Conservation (phyloP, 768 basidiomycete genomes). For the Russula sp. region DNA sequence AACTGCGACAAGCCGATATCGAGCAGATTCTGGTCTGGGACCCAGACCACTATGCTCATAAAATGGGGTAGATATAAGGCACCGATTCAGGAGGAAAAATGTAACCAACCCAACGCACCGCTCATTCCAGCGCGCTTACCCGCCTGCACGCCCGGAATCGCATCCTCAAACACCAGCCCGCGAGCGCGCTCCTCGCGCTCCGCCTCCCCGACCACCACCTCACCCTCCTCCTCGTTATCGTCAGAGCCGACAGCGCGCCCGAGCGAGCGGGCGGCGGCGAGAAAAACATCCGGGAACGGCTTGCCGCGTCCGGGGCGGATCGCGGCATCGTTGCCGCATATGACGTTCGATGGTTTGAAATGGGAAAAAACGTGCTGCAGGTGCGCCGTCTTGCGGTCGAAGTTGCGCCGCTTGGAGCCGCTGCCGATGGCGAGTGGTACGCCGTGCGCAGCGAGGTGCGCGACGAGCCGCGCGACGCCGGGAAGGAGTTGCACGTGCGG, state of each 20-base stretch:
- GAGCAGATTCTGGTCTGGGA: slow-evolving; percentile 67
- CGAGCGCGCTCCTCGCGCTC: slow-evolving; percentile 44
- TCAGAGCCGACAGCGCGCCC: slow-evolving; percentile 50
- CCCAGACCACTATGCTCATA: slow-evolving; percentile 61
- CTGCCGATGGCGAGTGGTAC: slow-evolving; percentile 82
- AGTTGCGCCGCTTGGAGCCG: slow-evolving; percentile 59
- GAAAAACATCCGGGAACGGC: slow-evolving; percentile 75
- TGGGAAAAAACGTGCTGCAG: slow-evolving; percentile 48
- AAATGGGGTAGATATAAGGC: too few relatives aligned
- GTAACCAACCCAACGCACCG: slow-evolving; percentile 41
- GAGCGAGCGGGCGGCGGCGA: slow-evolving; percentile 57
- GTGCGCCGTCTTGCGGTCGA: slow-evolving; percentile 58
- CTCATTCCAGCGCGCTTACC: slow-evolving; percentile 83
- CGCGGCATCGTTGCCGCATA: slow-evolving; percentile 64
- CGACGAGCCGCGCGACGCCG: slow-evolving; percentile 60
- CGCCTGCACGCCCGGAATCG: slow-evolving; percentile 66
- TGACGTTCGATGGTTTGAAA: slow-evolving; percentile 50
- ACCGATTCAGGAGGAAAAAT: neutral
- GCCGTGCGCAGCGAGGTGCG: slow-evolving; percentile 56
- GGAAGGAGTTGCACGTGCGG: slow-evolving; percentile 63
- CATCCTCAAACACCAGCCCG: slow-evolving; percentile 82
- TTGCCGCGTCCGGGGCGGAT: slow-evolving; percentile 43
- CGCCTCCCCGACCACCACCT: slow-evolving; percentile 25
- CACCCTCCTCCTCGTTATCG: slow-evolving; percentile 33
- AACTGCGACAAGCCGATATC: slow-evolving; percentile 36